Evolutionary conservation across 345 rosid genomes (phyloP), one percentile per base, ranked within the genome.

Genomic region (Chamaenerion angustifolium): DNA sequence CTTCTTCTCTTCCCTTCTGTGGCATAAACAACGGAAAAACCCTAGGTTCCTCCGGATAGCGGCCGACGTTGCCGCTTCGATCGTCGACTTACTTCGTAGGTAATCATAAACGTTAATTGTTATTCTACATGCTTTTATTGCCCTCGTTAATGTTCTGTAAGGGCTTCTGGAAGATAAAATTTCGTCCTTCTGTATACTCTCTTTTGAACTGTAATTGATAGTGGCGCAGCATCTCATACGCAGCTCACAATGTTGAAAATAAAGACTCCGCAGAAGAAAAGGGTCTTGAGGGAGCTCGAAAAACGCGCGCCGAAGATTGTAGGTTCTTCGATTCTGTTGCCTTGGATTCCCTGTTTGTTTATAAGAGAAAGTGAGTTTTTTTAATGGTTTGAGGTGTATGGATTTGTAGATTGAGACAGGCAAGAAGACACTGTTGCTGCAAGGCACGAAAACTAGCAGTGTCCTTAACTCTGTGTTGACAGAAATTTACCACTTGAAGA

Each of bases 391-490:
- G 68, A 17, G 46, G 40, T 42, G 42, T 10, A 48, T 42, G 56
- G 14, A 10, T 35, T 37, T 45, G 51, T 59, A 92, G 98, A 81
- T 92, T 42, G 98, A 92, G 57, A 80, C 74, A 6, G 95, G 93
- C 75, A 92, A 74, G 85, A 92, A 87, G 79, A 84, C 96, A 0
- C 76, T 92, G 72, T 68, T 92, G 51, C 88, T 92, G 46, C 89
- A 84, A 60, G 96, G 96, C n/a, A 81, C 92, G 19, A 87, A 84
- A 70, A 76, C 93, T 21, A 82, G 95, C 59, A 71, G 64, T 56
- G 76, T 82, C 8, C 18, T 92, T 49, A 84, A 77, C 69, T 50
- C 74, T 21, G 77, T 92, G 1, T 40, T 92, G 61, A 72, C 76
- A 31, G 96, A 92, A 40, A 61, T 92, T 15, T 70, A 69, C 49